Evolutionary conservation across 2,329 filamentous ascomycete genomes (phyloP).

Genomic region (Claviceps africana): DNA sequence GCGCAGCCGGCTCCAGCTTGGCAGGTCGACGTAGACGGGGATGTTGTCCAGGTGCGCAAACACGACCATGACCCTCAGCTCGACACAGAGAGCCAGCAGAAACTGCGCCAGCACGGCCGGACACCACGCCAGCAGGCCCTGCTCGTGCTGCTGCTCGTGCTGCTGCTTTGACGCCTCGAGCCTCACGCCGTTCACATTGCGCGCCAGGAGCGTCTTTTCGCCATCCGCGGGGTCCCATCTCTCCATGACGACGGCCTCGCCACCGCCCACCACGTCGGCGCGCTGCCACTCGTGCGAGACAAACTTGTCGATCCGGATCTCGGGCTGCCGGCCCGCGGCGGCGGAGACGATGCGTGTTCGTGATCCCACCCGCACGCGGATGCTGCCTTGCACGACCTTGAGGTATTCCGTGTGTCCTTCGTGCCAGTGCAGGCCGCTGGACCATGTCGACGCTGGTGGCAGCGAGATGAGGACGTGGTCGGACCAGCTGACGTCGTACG

Average conservation of each 20-base stretch:
- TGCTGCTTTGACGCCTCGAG: slow-evolving; percentile 12
- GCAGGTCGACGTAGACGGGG: slow-evolving; percentile 14
- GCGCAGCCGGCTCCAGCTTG: neutral
- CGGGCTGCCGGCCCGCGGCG: slow-evolving; percentile 9
- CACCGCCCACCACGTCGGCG: slow-evolving; percentile 15
- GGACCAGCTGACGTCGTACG: slow-evolving; percentile 21
- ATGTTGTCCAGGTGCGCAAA: slow-evolving; percentile 17
- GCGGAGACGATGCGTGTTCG: slow-evolving; percentile 10
- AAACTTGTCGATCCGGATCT: slow-evolving; percentile 22
- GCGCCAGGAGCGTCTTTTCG: slow-evolving; percentile 33
- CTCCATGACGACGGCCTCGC: slow-evolving; percentile 29
- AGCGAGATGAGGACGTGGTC: slow-evolving; percentile 28
- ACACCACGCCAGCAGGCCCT: neutral
- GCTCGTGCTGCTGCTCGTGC: neutral
- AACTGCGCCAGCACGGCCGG: slow-evolving; percentile 5
- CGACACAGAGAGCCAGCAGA: slow-evolving; percentile 15
- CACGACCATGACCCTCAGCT: slow-evolving; percentile 16
- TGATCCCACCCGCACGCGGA: slow-evolving; percentile 13
- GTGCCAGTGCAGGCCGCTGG: slow-evolving; percentile 36
- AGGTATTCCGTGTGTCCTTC: slow-evolving; percentile 32
- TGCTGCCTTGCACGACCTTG: slow-evolving; percentile 24
- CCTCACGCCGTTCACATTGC: slow-evolving; percentile 32
- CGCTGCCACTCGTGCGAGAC: slow-evolving; percentile 33
- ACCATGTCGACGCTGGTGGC: slow-evolving; percentile 29
- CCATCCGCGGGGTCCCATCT: slow-evolving; percentile 31